Conservation (phyloP, 1,139 yeast genomes). For the Suhomyces bokatorum region DNA sequence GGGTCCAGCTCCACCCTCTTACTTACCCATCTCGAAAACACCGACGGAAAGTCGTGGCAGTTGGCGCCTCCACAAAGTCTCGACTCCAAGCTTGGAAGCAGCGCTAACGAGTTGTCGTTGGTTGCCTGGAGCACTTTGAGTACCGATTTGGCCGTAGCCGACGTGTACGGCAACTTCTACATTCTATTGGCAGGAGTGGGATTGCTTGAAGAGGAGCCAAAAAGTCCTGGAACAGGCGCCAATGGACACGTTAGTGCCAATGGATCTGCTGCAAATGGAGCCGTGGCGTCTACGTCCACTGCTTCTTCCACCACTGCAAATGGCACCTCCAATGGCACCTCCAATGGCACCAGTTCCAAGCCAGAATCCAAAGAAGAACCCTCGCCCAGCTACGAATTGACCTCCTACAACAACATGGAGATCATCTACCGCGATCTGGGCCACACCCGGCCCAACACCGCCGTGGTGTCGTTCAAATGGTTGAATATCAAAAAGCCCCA, state of each 20-base stretch:
- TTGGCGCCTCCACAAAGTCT: constrained; percentile 55
- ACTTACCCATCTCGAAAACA: constrained; percentile 62
- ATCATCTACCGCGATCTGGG: constrained; percentile 43
- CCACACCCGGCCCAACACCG: constrained; percentile 4
- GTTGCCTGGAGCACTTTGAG: constrained; percentile 53
- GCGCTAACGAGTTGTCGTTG: constrained; percentile 25
- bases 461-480: constrained; percentile 66
- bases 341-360: constrained; percentile 3
- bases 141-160: constrained; percentile 55
- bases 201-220: constrained; percentile 22
- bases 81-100: constrained; percentile 37
- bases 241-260: not conserved
- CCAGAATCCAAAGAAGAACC: constrained; percentile 6
- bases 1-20: constrained; percentile 30
- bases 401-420: constrained; percentile 49
- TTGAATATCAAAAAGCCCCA: constrained; percentile 65
- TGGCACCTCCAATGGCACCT: constrained; percentile 1
- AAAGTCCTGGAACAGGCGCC: not conserved
- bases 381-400: constrained; percentile 43
- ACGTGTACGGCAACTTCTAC: constrained; percentile 51
- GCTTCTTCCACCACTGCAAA: not conserved
- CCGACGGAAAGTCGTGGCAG: constrained; percentile 67
- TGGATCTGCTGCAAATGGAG: constrained; percentile 6
- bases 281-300: not conserved
- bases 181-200: constrained; percentile 50